These are phyloP conservation scores for Xerocomellus intermedius DNA, from an alignment of 768 basidiomycete genomes.

Conservation along the genomic window DNA sequence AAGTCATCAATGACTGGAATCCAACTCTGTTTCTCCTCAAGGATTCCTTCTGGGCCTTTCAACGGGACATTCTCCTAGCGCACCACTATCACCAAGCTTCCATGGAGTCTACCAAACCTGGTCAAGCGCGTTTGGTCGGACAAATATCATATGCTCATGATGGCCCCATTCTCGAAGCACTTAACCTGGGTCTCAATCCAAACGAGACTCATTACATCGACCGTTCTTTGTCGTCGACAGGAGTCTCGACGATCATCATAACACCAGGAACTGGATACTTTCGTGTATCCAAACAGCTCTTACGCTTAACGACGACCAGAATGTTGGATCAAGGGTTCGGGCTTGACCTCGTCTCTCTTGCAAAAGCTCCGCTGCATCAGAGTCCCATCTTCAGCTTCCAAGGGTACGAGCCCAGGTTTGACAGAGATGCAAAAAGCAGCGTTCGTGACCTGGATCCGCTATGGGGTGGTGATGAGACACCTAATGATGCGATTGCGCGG, in stretches of 20 bases:
- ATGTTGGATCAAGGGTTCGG: slow-evolving; percentile 93
- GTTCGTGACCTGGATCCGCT: slow-evolving; percentile 61
- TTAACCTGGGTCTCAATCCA: slow-evolving; percentile 90
- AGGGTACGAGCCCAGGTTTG: slow-evolving; percentile 58
- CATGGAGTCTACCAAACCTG: slow-evolving; percentile 42
- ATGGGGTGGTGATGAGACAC: slow-evolving; percentile 67
- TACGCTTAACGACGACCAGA: slow-evolving; percentile 89
- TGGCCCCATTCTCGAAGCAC: slow-evolving; percentile 91
- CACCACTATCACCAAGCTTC: slow-evolving; percentile 82
- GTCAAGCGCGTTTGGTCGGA: slow-evolving; percentile 70
- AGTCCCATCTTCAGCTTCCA: slow-evolving; percentile 92
- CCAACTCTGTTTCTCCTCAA: slow-evolving; percentile 84
- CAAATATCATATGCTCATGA: slow-evolving; percentile 86
- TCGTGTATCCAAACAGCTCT: slow-evolving; percentile 83
- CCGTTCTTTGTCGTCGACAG: slow-evolving; percentile 88
- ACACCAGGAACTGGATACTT: slow-evolving; percentile 96
- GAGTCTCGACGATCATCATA: slow-evolving; percentile 77
- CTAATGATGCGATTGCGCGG: slow-evolving; percentile 30
- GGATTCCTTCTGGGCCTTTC: slow-evolving; percentile 86
- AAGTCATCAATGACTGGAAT: slow-evolving; percentile 86
- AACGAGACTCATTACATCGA: slow-evolving; percentile 95
- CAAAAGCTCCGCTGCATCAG: slow-evolving; percentile 89
- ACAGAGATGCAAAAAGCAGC: slow-evolving; percentile 47
- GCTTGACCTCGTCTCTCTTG: slow-evolving; percentile 82
- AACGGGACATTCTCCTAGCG: slow-evolving; percentile 85